Base-by-base conservation (phyloP, 2,329 filamentous ascomycete genomes). In the Bipolaris cookei region DNA sequence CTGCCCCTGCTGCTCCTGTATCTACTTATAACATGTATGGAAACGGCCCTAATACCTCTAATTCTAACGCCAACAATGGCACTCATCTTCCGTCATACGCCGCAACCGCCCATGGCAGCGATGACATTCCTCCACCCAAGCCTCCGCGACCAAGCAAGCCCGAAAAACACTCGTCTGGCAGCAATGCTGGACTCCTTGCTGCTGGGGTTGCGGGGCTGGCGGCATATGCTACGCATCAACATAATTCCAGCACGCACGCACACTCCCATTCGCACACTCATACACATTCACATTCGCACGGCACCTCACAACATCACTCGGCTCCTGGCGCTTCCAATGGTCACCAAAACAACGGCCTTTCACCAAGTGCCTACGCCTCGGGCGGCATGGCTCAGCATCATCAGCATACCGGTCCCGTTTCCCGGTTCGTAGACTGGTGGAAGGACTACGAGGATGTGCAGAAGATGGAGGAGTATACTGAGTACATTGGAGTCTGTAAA, bases 401-500 rank as follows among this genome's bases (percentile, higher is more conserved):
- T 62, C 81, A 82, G 50, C 84, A 84, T 55, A 79, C 79, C 42
- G 85, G 85, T 0, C 83, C 86, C 0, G 77, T 88, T 1, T 79
- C 78, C 35, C 82, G 78, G 47, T 79, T 87, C 28, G 79, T 85
- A 37, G 83, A 85, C 65, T 88, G 82, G 79, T 88, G 83, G 83
- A 86, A 81, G 68, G 86, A 85, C 59, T 81, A 85, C 1, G 85
- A 88, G 60, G 86, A 86, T n/a, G 85, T 88, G 0, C 82, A 81
- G 16, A 83, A 83, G 68, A 88, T 87, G 77, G 86, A 89, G 71
- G 86, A 88, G 68, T 89, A 89, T 66, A 88, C 86, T 1, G 85
- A 89, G 72, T 83, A 84, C 57, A 88, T 88, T 64, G 86, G 86
- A 20, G 83, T 88, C 2, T 89, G 86, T 76, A 86, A 82, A 61